phyloP scores from a whole-genome alignment of 169 alveolate species.

The Plasmodium knowlesi region DNA sequence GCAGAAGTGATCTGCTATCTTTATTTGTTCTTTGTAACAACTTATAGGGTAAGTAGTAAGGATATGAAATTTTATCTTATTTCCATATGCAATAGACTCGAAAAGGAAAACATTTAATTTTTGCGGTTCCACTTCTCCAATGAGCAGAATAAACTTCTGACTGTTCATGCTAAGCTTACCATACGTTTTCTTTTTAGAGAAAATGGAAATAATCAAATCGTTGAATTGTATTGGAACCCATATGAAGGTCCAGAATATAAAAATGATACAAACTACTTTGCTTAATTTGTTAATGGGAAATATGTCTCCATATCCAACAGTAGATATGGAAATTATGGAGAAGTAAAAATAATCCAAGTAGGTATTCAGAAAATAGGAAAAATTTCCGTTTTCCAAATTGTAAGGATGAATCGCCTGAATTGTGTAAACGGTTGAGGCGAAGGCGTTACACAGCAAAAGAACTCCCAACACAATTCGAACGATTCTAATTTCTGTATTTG shows the following conservation, averaged over 20 bases:
- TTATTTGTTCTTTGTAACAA: slow-evolving; percentile 56
- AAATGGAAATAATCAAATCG: slow-evolving; percentile 78
- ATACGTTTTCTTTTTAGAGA: slow-evolving; percentile 72
- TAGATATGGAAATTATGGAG: slow-evolving; percentile 83
- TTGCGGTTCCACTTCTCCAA: slow-evolving; percentile 84
- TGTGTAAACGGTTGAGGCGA: slow-evolving; percentile 67
- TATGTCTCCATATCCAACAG: slow-evolving; percentile 88
- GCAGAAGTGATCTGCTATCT: slow-evolving; percentile 43
- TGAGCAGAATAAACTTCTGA: slow-evolving; percentile 77
- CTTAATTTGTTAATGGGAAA: slow-evolving; percentile 80
- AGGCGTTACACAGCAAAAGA: slow-evolving; percentile 57
- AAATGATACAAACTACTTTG: slow-evolving; percentile 78
- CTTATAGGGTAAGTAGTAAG: slow-evolving; percentile 65
- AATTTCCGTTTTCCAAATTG: slow-evolving; percentile 18
- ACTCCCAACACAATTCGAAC: slow-evolving; percentile 69
- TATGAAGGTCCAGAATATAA: slow-evolving; percentile 80
- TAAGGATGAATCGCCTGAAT: slow-evolving; percentile 71
- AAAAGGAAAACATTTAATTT: slow-evolving; percentile 81
- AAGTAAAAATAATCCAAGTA: slow-evolving; percentile 79
- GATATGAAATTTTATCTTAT: slow-evolving; percentile 62
- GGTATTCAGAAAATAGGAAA: slow-evolving; percentile 38
- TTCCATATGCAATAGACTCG: slow-evolving; percentile 72
- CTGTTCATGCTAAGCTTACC: slow-evolving; percentile 81
- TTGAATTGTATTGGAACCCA: slow-evolving; percentile 85
- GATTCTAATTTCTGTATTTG: slow-evolving; percentile 70